Percentiles rank a stretch among this genome's conserved stretches.
Evolutionary conservation across 2,329 filamentous ascomycete genomes (phyloP).

Genomic region (Nothomitra cinnamomea): DNA sequence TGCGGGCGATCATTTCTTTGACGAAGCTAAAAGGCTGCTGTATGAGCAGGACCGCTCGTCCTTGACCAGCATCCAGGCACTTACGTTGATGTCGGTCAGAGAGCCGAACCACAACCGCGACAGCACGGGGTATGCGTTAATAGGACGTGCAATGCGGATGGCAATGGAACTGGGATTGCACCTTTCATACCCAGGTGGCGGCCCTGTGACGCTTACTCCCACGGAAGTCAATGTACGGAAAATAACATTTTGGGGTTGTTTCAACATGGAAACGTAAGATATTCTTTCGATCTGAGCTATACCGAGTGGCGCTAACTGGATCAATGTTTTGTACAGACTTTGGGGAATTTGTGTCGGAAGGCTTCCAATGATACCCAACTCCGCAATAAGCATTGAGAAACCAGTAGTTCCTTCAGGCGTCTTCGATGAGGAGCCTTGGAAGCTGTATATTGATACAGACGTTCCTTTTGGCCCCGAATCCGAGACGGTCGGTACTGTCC

Average conservation of each 20-base stretch:
- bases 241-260: conserved; percentile 36
- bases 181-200: conserved; percentile 15
- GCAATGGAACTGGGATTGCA: conserved; percentile 58
- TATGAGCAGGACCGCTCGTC: conserved; percentile 39
- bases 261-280: conserved; percentile 25
- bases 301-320: not conserved
- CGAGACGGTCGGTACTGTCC: conserved; percentile 45
- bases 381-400: conserved; percentile 31
- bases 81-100: conserved; percentile 59
- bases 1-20: conserved; percentile 59
- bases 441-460: conserved; percentile 18
- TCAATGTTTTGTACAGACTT: not conserved
- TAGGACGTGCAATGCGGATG: conserved; percentile 54
- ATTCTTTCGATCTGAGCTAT: not conserved
- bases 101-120: conserved; percentile 58
- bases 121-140: conserved; percentile 55
- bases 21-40: conserved; percentile 46
- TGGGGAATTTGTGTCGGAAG: conserved; percentile 31
- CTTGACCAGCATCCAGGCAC: conserved; percentile 55
- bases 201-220: conserved; percentile 18
- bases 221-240: conserved; percentile 31
- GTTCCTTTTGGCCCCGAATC: not conserved
- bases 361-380: conserved; percentile 28
- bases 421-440: conserved; percentile 21
- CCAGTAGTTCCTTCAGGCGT: conserved; percentile 19